Percentiles rank a stretch among this genome's conserved stretches.
Conservation (phyloP, 129 eudicot species). For the Helianthus annuus region HanXRQr2.0-SUNRISE NC_035438.2:118062929-118063428, state of each 20-base stretch:
- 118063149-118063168: conserved; percentile 39
- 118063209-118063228: neutral
- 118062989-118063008: conserved; percentile 91
- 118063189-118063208: conserved; percentile 32
- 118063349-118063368: no score
- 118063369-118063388: no score
- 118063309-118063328: no score
- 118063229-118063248: neutral
- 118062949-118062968: conserved; percentile 89
- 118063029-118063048: conserved; percentile 82
- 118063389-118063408: no score
- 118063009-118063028: conserved; percentile 72
- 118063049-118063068: conserved; percentile 82
- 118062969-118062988: conserved; percentile 89
- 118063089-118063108: conserved; percentile 70
- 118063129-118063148: conserved; percentile 30
- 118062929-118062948: conserved; percentile 76
- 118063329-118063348: no score
- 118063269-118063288: neutral
- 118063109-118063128: conserved; percentile 61
- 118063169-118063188: conserved; percentile 47
- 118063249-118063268: neutral
- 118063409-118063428: neutral
- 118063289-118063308: no score
- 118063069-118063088: conserved; percentile 68